Conservation (phyloP, 495 filamentous ascomycete genomes). For the Neurospora sp. region DNA sequence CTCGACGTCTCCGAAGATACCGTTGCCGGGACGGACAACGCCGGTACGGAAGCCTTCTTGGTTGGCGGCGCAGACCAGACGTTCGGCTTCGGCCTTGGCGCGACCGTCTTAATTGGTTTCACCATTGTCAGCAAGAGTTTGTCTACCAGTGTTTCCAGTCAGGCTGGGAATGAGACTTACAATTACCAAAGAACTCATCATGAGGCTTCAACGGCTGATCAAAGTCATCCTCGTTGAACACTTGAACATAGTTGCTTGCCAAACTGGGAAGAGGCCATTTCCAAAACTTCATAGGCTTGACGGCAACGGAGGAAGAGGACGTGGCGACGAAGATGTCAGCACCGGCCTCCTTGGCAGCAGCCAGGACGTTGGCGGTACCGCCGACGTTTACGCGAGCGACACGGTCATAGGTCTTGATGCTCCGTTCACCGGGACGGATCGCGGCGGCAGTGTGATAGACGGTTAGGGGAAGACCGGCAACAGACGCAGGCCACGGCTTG, state of each 20-base stretch:
- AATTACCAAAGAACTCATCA: conserved; percentile 45
- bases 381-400: conserved; percentile 46
- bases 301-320: conserved; percentile 42
- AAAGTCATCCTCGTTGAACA: conserved; percentile 37
- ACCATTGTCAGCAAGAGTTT: background rate
- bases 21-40: conserved; percentile 46
- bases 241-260: conserved; percentile 32
- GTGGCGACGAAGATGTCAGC: conserved; percentile 51
- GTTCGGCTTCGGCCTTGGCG: conserved; percentile 45
- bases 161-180: conserved; percentile 11
- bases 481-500: conserved; percentile 37
- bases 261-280: conserved; percentile 35
- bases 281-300: conserved; percentile 38
- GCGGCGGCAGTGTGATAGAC: conserved; percentile 50
- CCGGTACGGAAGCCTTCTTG: conserved; percentile 42
- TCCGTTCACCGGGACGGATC: conserved; percentile 41
- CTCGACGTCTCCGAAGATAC: conserved; percentile 41
- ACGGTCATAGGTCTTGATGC: conserved; percentile 32
- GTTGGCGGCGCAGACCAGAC: conserved; percentile 39
- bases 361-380: conserved; percentile 48
- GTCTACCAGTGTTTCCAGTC: background rate
- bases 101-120: conserved; percentile 23
- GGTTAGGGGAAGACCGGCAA: conserved; percentile 39
- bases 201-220: conserved; percentile 34
- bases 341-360: conserved; percentile 35